These are phyloP conservation scores for Hypocrella siamensis DNA, from an alignment of 2,329 filamentous ascomycete genomes.

Conservation along the genomic window DNA sequence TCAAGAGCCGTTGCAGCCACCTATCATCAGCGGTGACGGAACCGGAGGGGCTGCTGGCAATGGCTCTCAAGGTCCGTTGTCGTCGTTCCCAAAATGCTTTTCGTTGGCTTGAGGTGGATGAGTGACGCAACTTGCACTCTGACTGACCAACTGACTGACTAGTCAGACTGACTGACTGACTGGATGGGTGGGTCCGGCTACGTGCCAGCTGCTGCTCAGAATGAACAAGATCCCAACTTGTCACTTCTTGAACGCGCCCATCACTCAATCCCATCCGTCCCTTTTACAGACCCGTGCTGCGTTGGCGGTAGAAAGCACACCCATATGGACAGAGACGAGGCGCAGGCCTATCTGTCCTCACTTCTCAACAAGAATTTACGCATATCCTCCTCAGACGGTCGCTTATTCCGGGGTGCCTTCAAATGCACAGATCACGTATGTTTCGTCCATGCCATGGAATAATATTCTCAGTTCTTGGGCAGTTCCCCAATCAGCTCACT, in stretches of 20 bases:
- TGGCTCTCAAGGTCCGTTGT: too few relatives aligned
- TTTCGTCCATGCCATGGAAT: constrained; percentile 7
- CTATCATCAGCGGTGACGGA: background rate
- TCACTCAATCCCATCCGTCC: too few relatives aligned
- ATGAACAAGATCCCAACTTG: too few relatives aligned
- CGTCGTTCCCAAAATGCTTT: too few relatives aligned
- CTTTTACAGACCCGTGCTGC: background rate
- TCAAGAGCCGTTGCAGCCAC: background rate
- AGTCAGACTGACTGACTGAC: too few relatives aligned
- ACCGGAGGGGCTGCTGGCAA: background rate
- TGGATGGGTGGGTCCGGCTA: too few relatives aligned
- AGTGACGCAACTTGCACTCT: too few relatives aligned
- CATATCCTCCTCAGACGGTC: constrained; percentile 64
- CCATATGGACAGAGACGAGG: constrained; percentile 34
- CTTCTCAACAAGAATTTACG: constrained; percentile 68
- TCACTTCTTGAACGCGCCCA: too few relatives aligned
- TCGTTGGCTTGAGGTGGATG: too few relatives aligned
- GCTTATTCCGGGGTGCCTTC: constrained; percentile 79
- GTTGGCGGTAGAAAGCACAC: background rate
- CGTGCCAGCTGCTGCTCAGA: too few relatives aligned
- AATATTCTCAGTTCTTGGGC: background rate
- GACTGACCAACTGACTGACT: too few relatives aligned
- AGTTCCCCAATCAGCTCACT: background rate
- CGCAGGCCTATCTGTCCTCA: constrained; percentile 40
- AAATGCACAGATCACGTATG: constrained; percentile 87